Conservation (phyloP, 2,329 filamentous ascomycete genomes). For the Pseudogymnoascus sp. region DNA sequence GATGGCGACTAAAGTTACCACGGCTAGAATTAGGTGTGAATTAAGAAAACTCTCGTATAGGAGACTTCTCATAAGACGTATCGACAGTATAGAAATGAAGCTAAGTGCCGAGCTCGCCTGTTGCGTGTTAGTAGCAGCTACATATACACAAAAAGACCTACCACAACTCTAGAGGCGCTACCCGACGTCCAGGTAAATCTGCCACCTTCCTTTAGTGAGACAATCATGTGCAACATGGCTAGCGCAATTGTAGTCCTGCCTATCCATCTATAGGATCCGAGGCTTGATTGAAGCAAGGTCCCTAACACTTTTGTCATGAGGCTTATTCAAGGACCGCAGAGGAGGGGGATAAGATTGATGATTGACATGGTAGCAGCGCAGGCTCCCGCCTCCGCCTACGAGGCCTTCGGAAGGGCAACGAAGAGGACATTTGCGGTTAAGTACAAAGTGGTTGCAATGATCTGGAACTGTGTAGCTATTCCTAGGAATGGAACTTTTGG, state of each 20-base stretch:
- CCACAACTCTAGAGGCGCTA: slow-evolving; percentile 10
- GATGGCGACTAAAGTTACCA: slow-evolving; percentile 7
- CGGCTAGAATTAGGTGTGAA: slow-evolving; percentile 11
- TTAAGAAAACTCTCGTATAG: slow-evolving; percentile 16
- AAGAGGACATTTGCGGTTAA: slow-evolving; percentile 9
- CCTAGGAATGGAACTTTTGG: slow-evolving; percentile 12
- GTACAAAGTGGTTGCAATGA: slow-evolving; percentile 6
- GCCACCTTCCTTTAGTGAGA: not conserved
- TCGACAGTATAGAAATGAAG: slow-evolving; percentile 13
- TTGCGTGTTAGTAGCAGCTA: not conserved
- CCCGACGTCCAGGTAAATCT: slow-evolving; percentile 2
- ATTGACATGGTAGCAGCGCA: slow-evolving; percentile 12
- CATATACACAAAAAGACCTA: not conserved
- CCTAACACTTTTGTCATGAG: slow-evolving; percentile 11
- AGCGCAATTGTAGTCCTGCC: not conserved
- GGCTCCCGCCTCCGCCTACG: slow-evolving; percentile 10
- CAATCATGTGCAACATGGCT: slow-evolving; percentile 7
- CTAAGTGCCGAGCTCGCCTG: slow-evolving; percentile 10
- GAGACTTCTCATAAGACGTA: not conserved
- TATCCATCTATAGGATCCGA: slow-evolving; percentile 10
- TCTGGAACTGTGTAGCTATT: slow-evolving; percentile 10
- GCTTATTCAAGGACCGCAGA: slow-evolving; percentile 9
- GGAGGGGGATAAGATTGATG: slow-evolving; percentile 16
- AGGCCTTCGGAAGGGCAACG: slow-evolving; percentile 5
- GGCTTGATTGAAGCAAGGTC: slow-evolving; percentile 8